Base-by-base conservation (phyloP, 2,329 filamentous ascomycete genomes). In the Penicillium sp. region DNA sequence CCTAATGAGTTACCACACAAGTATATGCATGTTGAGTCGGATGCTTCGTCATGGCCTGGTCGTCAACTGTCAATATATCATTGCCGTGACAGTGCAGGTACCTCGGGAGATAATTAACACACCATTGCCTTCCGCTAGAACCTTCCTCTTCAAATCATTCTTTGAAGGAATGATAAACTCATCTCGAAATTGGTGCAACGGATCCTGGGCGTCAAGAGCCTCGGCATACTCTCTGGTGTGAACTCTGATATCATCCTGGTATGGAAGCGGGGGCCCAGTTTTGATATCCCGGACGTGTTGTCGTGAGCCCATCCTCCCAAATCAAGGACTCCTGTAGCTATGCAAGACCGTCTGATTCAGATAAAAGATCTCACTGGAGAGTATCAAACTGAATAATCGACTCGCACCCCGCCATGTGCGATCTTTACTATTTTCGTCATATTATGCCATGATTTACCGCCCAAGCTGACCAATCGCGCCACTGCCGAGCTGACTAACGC, bases 1-100 rank as follows among this genome's bases (percentile, higher is more conserved):
- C 90, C 90, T 1, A 95, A 79, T 0, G 89, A 95, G 73, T 95
- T 95, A 49, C 91, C 91, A 58, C 89, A 92, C 55, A 96, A 83
- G 69, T 95, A 96, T 51, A 89, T 84, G 51, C 78, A 80, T 42
- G 74, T 72, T 25, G 76, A 72, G n/a, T 75, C 59, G 12, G 62
- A 61, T 18, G 56, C 60, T n/a, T 71, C 60, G 35, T 70, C 67
- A 15, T 51, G 37, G 38, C 25, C 44, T 38, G 31, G 28, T 25
- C 25, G 24, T 28, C n/a, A 18, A 23, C 6, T 20, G 23, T 31
- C n/a, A 41, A 15, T 37, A 15, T n/a, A 24, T 40, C 15, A 39
- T 20, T 5, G 15, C 7, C 3, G 2, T 5, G 37, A 15, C n/a
- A 8, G 10, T 2, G 4, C 3, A 18, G 24, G 6, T 32, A 42